These are phyloP conservation scores for Tylopilus orsonianus DNA, from an alignment of 1,284 basidiomycete species.

Conservation along the genomic window DNA sequence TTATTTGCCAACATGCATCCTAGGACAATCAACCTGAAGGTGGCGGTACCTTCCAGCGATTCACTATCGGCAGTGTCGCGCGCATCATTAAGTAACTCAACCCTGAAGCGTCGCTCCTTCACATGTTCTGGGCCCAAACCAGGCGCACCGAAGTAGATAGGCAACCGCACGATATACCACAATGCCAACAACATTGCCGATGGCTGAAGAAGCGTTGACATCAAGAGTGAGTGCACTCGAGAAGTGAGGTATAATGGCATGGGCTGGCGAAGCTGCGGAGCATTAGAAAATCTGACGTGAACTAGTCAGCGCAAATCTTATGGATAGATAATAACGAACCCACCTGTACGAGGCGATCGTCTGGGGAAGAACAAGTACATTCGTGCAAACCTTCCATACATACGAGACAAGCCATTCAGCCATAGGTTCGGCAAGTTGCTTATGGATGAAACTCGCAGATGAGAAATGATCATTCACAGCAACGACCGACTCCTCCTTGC, in stretches of 20 bases:
- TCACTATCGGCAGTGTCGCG: slow-evolving; percentile 48
- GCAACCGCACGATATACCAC: slow-evolving; percentile 81
- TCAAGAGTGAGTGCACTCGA: slow-evolving; percentile 68
- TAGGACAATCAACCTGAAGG: slow-evolving; percentile 75
- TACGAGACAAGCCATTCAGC: slow-evolving; percentile 76
- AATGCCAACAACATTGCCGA: slow-evolving; percentile 77
- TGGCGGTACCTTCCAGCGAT: slow-evolving; percentile 52
- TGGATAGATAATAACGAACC: slow-evolving; percentile 23
- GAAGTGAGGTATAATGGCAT: slow-evolving; percentile 49
- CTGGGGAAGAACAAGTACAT: slow-evolving; percentile 56
- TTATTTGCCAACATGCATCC: slow-evolving; percentile 89
- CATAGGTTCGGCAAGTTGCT: slow-evolving; percentile 69
- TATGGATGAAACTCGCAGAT: slow-evolving; percentile 58
- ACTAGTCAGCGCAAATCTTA: slow-evolving; percentile 11
- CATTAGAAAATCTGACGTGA: slow-evolving; percentile 34
- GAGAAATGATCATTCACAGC: slow-evolving; percentile 36
- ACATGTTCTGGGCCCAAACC: slow-evolving; percentile 44
- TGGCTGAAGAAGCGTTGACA: slow-evolving; percentile 79
- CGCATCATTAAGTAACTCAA: slow-evolving; percentile 56
- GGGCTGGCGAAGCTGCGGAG: slow-evolving; percentile 38
- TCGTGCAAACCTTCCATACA: slow-evolving; percentile 77
- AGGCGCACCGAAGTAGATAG: slow-evolving; percentile 59
- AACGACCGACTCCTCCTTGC: slow-evolving; percentile 17
- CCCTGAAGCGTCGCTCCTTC: slow-evolving; percentile 64
- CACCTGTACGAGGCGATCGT: slow-evolving; percentile 48